Evolutionary conservation across 2,329 filamentous ascomycete species (phyloP).

Genomic region (Colletotrichum tanaceti): DNA sequence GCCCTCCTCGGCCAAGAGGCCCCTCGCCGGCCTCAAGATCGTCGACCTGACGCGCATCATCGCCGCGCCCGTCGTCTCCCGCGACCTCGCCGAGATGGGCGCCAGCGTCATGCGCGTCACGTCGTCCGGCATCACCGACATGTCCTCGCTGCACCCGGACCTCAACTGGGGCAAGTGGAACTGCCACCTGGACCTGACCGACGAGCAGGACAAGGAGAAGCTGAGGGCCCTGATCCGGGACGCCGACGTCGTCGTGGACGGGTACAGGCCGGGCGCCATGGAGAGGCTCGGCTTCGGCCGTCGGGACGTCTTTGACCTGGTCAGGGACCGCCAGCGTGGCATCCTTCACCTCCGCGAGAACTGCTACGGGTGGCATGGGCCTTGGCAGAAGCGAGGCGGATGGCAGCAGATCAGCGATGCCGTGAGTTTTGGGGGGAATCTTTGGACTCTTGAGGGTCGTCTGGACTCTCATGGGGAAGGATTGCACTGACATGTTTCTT

Average conservation of each 20-base stretch:
- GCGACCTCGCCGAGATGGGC: constrained; percentile 57
- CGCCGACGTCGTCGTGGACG: constrained; percentile 63
- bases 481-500: background rate
- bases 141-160: constrained; percentile 56
- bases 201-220: constrained; percentile 28
- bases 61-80: constrained; percentile 58
- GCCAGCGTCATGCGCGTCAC: constrained; percentile 60
- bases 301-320: constrained; percentile 55
- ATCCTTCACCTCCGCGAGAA: constrained; percentile 63
- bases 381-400: constrained; percentile 58
- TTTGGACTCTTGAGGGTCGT: fast-evolving
- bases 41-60: constrained; percentile 62
- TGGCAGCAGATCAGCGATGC: constrained; percentile 67
- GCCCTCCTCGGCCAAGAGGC: constrained; percentile 50
- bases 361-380: constrained; percentile 64
- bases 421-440: constrained; percentile 45
- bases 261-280: constrained; percentile 60
- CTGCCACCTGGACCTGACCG: constrained; percentile 55
- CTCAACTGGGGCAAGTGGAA: constrained; percentile 64
- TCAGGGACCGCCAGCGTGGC: constrained; percentile 40
- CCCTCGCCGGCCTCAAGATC: constrained; percentile 60
- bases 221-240: constrained; percentile 53
- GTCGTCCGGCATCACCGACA: constrained; percentile 52
- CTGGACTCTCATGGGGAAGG: too few species aligned
- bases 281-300: constrained; percentile 59